Evolutionary conservation across 2,329 filamentous ascomycete genomes (phyloP), one percentile per base, ranked within the genome.

Genomic region (Aspergillus fructus): DNA sequence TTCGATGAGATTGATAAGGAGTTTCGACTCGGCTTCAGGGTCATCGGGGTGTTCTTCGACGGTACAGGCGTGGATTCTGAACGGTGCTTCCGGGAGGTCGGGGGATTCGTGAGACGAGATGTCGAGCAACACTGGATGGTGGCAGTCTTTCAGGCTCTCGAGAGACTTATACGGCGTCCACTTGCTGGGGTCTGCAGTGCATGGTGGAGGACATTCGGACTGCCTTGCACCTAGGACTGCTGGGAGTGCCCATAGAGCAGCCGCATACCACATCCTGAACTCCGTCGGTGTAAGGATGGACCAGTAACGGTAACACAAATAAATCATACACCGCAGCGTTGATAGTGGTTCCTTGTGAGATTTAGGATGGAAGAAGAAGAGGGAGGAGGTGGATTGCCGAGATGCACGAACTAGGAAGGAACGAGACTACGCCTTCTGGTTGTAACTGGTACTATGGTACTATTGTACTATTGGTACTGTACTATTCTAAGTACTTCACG

Each of bases 91-190:
- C 8, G 50, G 19, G 9, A 21, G 9, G 39, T 50, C 24, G 6
- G 33, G 21, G 17, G 41, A 21, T 7, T 6, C 9, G 4, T 58
- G 45, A 3, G 48, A 42, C 15, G 50, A 45, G 12, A 54, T 41
- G 40, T 58, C 50, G 3, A 58, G 23, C 41, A 58, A 24, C 19
- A 58, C 37, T 13, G 55, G 50, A 15, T 58, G 45, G 12, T 54
- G n/a, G n/a, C 55, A 58, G 5, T 39, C 24, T 3, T 40, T 47
- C 11, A 58, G 50, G 13, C 19, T 43, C 6, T 53, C 40, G 11
- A 58, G 21, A 2, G 50, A 50, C 2, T 40, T 23, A 15, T 50
- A 58, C 13, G 48, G 39, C 30, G 55, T 58, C 50, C 55, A 58
- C 9, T 50, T 42, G 21, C 39, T 41, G 41, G 46, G 43, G 5